Percentiles rank a stretch among this genome's conserved stretches.
These are phyloP conservation scores for Whalleya microplaca DNA, from an alignment of 2,329 filamentous ascomycete species.

Conservation along the genomic window DNA sequence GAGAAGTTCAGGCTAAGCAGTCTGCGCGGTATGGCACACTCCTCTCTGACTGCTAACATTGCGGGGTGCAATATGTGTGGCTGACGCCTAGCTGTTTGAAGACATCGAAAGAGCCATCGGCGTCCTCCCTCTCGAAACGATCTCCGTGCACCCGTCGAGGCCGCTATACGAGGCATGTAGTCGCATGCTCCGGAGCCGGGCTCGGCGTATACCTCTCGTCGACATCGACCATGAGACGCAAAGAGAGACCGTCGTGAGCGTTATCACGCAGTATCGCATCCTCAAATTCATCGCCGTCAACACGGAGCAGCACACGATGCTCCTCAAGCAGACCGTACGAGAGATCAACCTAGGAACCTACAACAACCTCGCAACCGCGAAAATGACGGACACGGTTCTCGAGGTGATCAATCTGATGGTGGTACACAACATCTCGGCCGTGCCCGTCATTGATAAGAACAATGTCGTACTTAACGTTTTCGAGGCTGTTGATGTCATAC, in stretches of 20 bases:
- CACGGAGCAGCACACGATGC: conserved; percentile 79
- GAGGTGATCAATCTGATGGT: conserved; percentile 95
- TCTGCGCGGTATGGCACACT: conserved; percentile 70
- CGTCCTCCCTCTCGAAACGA: conserved; percentile 87
- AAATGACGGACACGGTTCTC: conserved; percentile 89
- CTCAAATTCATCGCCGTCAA: conserved; percentile 99
- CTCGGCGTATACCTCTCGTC: conserved; percentile 89
- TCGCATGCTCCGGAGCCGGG: conserved; percentile 90
- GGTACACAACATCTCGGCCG: conserved; percentile 88
- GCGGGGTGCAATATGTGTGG: conserved; percentile 13
- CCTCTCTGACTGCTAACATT: conserved; percentile 11
- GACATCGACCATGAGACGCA: conserved; percentile 94
- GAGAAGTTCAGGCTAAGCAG: conserved; percentile 94
- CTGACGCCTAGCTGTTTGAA: conserved; percentile 42
- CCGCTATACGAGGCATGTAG: conserved; percentile 95
- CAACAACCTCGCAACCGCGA: conserved; percentile 75
- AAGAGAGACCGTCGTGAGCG: conserved; percentile 89
- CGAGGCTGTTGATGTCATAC: conserved; percentile 95
- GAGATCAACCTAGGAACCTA: conserved; percentile 89
- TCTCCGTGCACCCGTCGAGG: conserved; percentile 89
- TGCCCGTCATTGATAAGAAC: conserved; percentile 86
- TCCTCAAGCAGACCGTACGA: conserved; percentile 82
- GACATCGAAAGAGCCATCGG: conserved; percentile 96
- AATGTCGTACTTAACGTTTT: conserved; percentile 89
- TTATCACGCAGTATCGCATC: conserved; percentile 97